These are phyloP conservation scores for Euphorbia tirucalli DNA, from an alignment of 345 rosid species.

Conservation along the genomic window DNA sequence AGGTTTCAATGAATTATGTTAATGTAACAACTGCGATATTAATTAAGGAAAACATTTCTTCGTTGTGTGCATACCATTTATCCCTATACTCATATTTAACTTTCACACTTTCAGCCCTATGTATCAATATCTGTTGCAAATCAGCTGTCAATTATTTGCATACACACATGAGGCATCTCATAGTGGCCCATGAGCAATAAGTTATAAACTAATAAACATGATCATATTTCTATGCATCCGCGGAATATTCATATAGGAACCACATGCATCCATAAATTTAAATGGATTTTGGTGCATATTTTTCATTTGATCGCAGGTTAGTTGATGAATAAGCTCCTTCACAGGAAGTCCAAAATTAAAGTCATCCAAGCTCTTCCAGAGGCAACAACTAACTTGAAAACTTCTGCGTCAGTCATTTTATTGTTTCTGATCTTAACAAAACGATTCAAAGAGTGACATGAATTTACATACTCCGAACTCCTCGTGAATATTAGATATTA, in stretches of 20 bases:
- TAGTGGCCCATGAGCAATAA: too few species aligned
- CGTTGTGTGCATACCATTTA: not conserved
- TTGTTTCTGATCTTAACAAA: too few species aligned
- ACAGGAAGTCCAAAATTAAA: not conserved
- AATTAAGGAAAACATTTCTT: not conserved
- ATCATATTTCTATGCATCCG: not conserved
- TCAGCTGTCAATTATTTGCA: not conserved
- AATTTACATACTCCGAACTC: not conserved
- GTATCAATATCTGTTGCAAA: not conserved
- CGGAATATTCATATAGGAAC: not conserved
- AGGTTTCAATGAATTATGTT: not conserved
- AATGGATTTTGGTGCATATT: too few species aligned
- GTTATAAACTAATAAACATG: too few species aligned
- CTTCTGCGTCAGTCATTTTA: not conserved
- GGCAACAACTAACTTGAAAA: not conserved
- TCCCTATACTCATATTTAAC: not conserved
- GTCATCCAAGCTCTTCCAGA: not conserved
- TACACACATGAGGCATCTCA: not conserved
- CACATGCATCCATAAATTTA: too few species aligned
- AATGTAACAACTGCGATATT: not conserved
- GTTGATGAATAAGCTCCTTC: not conserved
- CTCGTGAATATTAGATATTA: not conserved
- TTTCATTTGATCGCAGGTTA: not conserved
- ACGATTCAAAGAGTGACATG: not conserved
- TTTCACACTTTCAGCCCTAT: not conserved